Percentiles rank a stretch among this genome's conserved stretches.
Evolutionary conservation across 768 basidiomycete species (phyloP).

Genomic region (Myochromella boudieri): DNA sequence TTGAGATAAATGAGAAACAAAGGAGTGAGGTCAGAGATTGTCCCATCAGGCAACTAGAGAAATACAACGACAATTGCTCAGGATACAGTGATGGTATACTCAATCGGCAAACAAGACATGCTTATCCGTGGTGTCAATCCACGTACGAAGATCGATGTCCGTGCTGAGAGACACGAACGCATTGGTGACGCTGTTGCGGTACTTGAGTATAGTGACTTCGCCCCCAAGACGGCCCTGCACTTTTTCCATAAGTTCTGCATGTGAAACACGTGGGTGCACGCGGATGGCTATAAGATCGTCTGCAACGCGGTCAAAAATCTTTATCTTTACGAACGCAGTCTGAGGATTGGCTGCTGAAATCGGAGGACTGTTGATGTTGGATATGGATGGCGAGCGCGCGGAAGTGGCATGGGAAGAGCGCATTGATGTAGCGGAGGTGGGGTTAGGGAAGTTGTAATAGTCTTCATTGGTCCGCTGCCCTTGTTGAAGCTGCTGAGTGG

Average conservation of each 20-base stretch:
- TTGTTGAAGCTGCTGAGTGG: slow-evolving; percentile 33
- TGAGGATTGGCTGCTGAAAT: slow-evolving; percentile 79
- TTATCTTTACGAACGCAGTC: slow-evolving; percentile 95
- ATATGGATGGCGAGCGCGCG: slow-evolving; percentile 57
- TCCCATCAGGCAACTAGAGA: no score
- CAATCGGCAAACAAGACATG: slow-evolving; percentile 82
- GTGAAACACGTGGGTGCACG: slow-evolving; percentile 89
- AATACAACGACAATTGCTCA: no score
- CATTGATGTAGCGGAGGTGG: slow-evolving; percentile 38
- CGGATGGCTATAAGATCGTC: slow-evolving; percentile 97
- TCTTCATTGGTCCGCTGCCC: slow-evolving; percentile 24
- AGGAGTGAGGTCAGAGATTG: neutral
- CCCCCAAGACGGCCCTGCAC: slow-evolving; percentile 83
- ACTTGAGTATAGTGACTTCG: slow-evolving; percentile 67
- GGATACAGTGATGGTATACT: slow-evolving; percentile 10
- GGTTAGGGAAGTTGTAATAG: slow-evolving; percentile 24
- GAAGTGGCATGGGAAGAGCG: slow-evolving; percentile 55
- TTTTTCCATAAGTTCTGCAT: slow-evolving; percentile 87
- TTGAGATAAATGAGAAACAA: slow-evolving; percentile 3
- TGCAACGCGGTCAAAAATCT: slow-evolving; percentile 90
- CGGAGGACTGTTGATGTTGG: slow-evolving; percentile 66
- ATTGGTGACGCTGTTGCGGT: slow-evolving; percentile 70
- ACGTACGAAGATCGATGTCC: slow-evolving; percentile 64
- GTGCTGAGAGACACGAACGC: slow-evolving; percentile 60
- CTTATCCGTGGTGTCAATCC: slow-evolving; percentile 80